These are phyloP conservation scores for Pythium phragmiticola DNA, from an alignment of 352 stramenopile species.

Conservation along the genomic window DNA sequence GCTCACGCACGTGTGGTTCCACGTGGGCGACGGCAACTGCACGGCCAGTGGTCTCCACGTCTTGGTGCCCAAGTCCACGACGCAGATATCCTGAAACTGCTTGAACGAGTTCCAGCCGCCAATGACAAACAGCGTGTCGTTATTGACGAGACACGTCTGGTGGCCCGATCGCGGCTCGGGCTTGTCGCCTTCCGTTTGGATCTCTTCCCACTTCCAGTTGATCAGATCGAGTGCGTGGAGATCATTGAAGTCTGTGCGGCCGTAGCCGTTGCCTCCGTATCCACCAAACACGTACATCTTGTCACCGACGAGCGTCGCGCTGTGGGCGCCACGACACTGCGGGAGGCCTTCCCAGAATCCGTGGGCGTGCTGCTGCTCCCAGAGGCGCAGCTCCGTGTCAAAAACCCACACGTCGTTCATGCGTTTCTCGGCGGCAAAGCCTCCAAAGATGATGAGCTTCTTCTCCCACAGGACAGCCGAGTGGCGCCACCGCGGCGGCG, in stretches of 20 bases:
- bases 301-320: conserved; percentile 80
- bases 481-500: conserved; percentile 81
- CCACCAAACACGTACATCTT: conserved; percentile 96
- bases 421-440: conserved; percentile 90
- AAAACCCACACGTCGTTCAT: conserved; percentile 98
- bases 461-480: conserved; percentile 79
- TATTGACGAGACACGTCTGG: conserved; percentile 85
- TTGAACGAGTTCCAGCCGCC: conserved; percentile 95
- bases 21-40: conserved; percentile 71
- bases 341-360: conserved; percentile 89
- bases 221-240: conserved; percentile 90
- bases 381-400: conserved; percentile 91
- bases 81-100: conserved; percentile 96
- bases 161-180: conserved; percentile 93
- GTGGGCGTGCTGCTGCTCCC: conserved; percentile 89
- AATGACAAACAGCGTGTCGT: conserved; percentile 93
- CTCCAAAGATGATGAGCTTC: conserved; percentile 93
- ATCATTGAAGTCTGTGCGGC: conserved; percentile 95
- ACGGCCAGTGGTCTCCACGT: conserved; percentile 81
- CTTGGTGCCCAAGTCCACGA: conserved; percentile 86
- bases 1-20: conserved; percentile 94
- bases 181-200: conserved; percentile 84
- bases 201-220: conserved; percentile 90
- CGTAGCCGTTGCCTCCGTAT: conserved; percentile 95
- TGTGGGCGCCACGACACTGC: conserved; percentile 91